A percentile compares a stretch with the other conserved stretches of the same genome.
phyloP scores from a whole-genome alignment of 768 basidiomycete genomes.

The Pleurotus giganteus region DNA sequence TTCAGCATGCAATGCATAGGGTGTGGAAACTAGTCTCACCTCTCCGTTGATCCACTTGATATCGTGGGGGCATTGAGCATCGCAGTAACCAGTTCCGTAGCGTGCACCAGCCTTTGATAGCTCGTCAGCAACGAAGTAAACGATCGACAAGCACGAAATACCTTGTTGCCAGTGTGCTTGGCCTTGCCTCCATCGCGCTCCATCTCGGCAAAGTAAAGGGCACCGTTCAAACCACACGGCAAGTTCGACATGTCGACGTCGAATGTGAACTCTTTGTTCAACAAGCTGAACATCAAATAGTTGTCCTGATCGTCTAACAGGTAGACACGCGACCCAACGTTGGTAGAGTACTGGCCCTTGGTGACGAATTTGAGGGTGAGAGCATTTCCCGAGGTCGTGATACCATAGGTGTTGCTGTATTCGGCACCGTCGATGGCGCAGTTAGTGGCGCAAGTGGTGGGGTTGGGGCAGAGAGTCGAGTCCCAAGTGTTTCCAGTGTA shows the following conservation, averaged over 20 bases:
- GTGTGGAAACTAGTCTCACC: slow-evolving; percentile 14
- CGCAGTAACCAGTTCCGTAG: slow-evolving; percentile 16
- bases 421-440: slow-evolving; percentile 22
- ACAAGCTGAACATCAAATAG: slow-evolving; percentile 39
- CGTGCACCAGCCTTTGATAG: slow-evolving; percentile 32
- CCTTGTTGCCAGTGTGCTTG: slow-evolving; percentile 8
- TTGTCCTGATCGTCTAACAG: neutral
- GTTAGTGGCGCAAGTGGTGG: slow-evolving; percentile 12
- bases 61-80: slow-evolving; percentile 39
- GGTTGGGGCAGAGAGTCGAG: slow-evolving; percentile 33
- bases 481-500: slow-evolving; percentile 43
- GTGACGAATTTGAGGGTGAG: slow-evolving; percentile 34
- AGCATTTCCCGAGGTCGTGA: slow-evolving; percentile 27
- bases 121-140: neutral
- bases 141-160: neutral
- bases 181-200: neutral
- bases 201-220: slow-evolving; percentile 20
- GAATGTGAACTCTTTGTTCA: slow-evolving; percentile 61
- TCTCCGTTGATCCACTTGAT: slow-evolving; percentile 45
- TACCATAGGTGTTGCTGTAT: slow-evolving; percentile 31
- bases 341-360: slow-evolving; percentile 4
- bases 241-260: too few relatives aligned
- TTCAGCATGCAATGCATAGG: neutral
- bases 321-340: slow-evolving; percentile 8
- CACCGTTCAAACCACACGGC: slow-evolving; percentile 20